These are phyloP conservation scores for Saccharomycopsis microspora DNA, from an alignment of 805 yeast genomes.

Conservation along the genomic window DNA sequence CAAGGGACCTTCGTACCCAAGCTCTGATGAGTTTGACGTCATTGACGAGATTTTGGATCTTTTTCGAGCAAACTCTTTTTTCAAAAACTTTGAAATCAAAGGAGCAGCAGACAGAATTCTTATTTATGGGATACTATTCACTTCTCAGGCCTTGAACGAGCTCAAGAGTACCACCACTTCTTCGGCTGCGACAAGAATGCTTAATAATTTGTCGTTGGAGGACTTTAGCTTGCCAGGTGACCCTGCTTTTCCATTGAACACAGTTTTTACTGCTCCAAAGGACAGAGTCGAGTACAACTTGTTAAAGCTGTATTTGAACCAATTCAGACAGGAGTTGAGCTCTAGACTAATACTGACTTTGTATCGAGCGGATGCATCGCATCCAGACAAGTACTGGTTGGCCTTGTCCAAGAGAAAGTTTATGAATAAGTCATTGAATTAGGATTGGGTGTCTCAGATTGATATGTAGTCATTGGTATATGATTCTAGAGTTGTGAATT, in stretches of 20 bases:
- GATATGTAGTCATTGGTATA: no score
- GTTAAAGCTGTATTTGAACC: constrained; percentile 72
- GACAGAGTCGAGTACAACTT: constrained; percentile 69
- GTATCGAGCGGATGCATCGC: constrained; percentile 43
- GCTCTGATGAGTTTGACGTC: constrained; percentile 71
- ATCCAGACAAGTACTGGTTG: constrained; percentile 88
- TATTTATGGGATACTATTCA: constrained; percentile 85
- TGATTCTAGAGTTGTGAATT: no score
- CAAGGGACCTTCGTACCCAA: constrained; percentile 87
- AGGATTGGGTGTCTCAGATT: no score
- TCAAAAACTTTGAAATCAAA: constrained; percentile 92
- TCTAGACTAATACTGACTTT: constrained; percentile 66
- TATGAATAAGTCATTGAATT: constrained; percentile 72
- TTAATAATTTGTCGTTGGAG: constrained; percentile 81
- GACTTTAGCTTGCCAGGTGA: constrained; percentile 91
- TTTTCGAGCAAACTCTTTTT: constrained; percentile 92
- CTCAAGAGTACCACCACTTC: constrained; percentile 37
- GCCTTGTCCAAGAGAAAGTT: constrained; percentile 91
- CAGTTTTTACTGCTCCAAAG: constrained; percentile 60
- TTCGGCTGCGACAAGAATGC: constrained; percentile 50
- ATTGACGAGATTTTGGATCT: constrained; percentile 85
- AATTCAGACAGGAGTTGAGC: constrained; percentile 91
- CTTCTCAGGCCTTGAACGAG: constrained; percentile 72
- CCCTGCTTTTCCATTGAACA: constrained; percentile 84
- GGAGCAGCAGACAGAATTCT: constrained; percentile 89